phyloP scores from a whole-genome alignment of 2,329 filamentous ascomycete species.

The Raffaelea ambrosiae region DNA sequence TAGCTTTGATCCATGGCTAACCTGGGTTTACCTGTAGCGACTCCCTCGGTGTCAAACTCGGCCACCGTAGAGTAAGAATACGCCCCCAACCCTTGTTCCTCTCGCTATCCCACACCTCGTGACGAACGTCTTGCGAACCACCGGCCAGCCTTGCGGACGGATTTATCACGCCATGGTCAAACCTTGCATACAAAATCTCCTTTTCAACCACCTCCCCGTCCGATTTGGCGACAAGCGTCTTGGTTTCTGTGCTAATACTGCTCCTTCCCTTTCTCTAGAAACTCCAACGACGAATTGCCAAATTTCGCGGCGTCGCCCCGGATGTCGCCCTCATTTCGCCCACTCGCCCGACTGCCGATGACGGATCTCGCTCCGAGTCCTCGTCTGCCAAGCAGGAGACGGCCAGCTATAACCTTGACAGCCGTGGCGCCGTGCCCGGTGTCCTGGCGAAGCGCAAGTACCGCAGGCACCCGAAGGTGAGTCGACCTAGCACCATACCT shows the following conservation, averaged over 20 bases:
- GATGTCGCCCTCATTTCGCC: slow-evolving; percentile 42
- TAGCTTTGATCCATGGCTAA: neutral
- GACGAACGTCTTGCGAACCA: too few relatives aligned
- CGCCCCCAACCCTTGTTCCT: neutral
- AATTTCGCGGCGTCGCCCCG: slow-evolving; percentile 55
- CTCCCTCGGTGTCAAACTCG: slow-evolving; percentile 67
- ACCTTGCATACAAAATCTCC: too few relatives aligned
- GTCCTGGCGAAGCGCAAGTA: slow-evolving; percentile 62
- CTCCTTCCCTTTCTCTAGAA: slow-evolving; percentile 40
- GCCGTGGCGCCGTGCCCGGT: slow-evolving; percentile 30
- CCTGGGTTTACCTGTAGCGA: slow-evolving; percentile 39
- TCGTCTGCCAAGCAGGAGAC: slow-evolving; percentile 10
- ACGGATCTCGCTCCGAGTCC: slow-evolving; percentile 42
- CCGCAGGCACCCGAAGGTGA: slow-evolving; percentile 65
- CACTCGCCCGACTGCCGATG: slow-evolving; percentile 45
- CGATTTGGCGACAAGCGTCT: too few relatives aligned
- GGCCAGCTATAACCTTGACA: slow-evolving; percentile 25
- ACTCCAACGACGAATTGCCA: slow-evolving; percentile 75
- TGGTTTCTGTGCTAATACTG: neutral
- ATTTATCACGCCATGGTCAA: too few relatives aligned
- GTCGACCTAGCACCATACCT: too few relatives aligned
- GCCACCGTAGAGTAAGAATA: slow-evolving; percentile 63
- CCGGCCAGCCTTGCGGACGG: too few relatives aligned
- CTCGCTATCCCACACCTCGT: neutral
- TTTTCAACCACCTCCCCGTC: too few relatives aligned